Evolutionary conservation across 805 yeast genomes (phyloP).

Genomic region (Komagataella populi): DNA sequence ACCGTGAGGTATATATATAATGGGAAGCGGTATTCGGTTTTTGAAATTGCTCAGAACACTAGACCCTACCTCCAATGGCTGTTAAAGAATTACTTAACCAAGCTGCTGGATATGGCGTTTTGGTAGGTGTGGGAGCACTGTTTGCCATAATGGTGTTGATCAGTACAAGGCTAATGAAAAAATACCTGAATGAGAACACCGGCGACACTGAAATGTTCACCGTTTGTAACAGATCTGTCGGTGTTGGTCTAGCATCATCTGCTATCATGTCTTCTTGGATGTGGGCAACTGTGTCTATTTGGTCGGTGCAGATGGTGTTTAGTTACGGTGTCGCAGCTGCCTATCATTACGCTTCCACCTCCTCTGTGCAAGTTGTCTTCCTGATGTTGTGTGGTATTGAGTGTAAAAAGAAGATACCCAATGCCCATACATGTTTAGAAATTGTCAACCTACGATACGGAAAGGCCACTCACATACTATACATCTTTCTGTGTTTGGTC

Average conservation of each 20-base stretch:
- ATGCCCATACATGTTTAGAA: slow-evolving; percentile 13
- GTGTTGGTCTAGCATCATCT: slow-evolving; percentile 15
- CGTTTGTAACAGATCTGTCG: slow-evolving; percentile 13
- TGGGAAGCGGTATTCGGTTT: background rate
- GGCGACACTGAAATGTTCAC: slow-evolving; percentile 14
- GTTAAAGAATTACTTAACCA: slow-evolving; percentile 7
- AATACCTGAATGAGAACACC: slow-evolving; percentile 11
- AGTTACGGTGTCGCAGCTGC: slow-evolving; percentile 13
- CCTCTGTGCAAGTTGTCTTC: slow-evolving; percentile 11
- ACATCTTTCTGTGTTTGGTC: slow-evolving; percentile 9
- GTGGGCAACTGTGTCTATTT: slow-evolving; percentile 11
- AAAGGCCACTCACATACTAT: slow-evolving; percentile 8
- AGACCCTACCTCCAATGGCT: background rate
- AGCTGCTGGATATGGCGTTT: slow-evolving; percentile 18
- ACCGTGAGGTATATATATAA: background rate
- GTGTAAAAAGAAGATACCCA: slow-evolving; percentile 11
- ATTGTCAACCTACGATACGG: slow-evolving; percentile 14
- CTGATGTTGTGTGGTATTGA: slow-evolving; percentile 9
- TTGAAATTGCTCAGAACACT: background rate
- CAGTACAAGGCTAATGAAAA: slow-evolving; percentile 13
- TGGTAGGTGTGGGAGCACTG: slow-evolving; percentile 18
- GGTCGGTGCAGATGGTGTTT: slow-evolving; percentile 13
- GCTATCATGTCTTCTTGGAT: slow-evolving; percentile 17
- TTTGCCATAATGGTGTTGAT: slow-evolving; percentile 18
- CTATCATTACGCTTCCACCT: slow-evolving; percentile 11